These are phyloP conservation scores for Dipteronia sinensis DNA, from an alignment of 345 rosid genomes.

Conservation along the genomic window DNA sequence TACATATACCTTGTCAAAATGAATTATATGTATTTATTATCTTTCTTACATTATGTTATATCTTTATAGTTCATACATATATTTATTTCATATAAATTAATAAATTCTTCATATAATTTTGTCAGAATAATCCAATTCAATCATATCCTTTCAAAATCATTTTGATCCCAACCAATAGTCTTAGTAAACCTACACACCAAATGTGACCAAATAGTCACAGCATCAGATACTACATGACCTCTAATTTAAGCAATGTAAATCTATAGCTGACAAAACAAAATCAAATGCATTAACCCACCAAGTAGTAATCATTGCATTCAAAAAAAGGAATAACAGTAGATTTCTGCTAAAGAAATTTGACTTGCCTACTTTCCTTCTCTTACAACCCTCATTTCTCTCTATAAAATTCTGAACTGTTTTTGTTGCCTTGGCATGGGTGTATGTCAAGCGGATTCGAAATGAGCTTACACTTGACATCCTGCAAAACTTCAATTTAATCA, in stretches of 20 bases:
- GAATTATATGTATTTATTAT: neutral
- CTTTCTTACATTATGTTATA: no score
- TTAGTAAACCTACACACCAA: neutral
- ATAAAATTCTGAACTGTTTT: conserved; percentile 29
- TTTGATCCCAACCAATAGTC: neutral
- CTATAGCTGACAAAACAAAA: neutral
- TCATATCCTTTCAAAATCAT: neutral
- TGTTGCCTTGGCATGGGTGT: conserved; percentile 38
- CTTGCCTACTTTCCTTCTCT: conserved; percentile 77
- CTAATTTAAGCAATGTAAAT: neutral
- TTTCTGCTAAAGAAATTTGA: conserved; percentile 4
- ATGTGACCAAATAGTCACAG: neutral
- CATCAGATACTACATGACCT: neutral
- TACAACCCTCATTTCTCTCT: conserved; percentile 42
- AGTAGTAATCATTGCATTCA: neutral
- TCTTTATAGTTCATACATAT: no score
- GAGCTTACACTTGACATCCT: conserved; percentile 66
- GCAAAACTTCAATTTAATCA: conserved; percentile 49
- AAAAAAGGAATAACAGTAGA: neutral
- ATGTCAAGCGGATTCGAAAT: conserved; percentile 72
- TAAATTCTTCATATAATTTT: no score
- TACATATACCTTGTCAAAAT: neutral
- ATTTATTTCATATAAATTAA: no score
- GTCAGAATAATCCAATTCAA: neutral
- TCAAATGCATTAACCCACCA: neutral